phyloP scores from a whole-genome alignment of 495 filamentous ascomycete genomes.

The Friedmanniomyces simplex region DNA sequence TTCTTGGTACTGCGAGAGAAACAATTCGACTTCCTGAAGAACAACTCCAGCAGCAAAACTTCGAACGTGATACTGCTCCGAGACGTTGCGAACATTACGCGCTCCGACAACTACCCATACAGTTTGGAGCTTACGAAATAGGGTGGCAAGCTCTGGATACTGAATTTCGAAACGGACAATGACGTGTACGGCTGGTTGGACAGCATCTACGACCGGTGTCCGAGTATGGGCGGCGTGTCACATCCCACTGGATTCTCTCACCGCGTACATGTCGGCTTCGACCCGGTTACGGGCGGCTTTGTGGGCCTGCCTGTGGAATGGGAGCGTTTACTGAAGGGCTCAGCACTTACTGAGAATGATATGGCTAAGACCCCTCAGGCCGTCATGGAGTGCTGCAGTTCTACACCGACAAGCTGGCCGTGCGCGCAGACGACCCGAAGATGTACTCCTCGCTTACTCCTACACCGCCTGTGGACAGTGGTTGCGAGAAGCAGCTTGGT shows the following conservation, averaged over 20 bases:
- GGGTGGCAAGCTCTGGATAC: slow-evolving; percentile 67
- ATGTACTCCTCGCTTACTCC: slow-evolving; percentile 62
- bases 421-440: slow-evolving; percentile 70
- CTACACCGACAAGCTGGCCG: slow-evolving; percentile 82
- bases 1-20: slow-evolving; percentile 81
- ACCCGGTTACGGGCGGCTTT: slow-evolving; percentile 84
- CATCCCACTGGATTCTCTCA: slow-evolving; percentile 97
- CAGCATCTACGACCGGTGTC: slow-evolving; percentile 89
- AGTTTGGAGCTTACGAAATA: slow-evolving; percentile 88
- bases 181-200: slow-evolving; percentile 99
- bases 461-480: slow-evolving; percentile 45
- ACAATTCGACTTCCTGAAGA: slow-evolving; percentile 84
- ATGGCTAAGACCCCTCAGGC: slow-evolving; percentile 97
- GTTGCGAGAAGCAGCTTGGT: slow-evolving; percentile 56
- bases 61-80: slow-evolving; percentile 68
- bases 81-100: slow-evolving; percentile 72
- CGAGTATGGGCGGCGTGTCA: slow-evolving; percentile 94
- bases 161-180: slow-evolving; percentile 84
- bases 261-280: slow-evolving; percentile 93
- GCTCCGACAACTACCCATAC: slow-evolving; percentile 75
- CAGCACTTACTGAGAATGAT: slow-evolving; percentile 94
- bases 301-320: slow-evolving; percentile 88
- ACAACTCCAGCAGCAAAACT: slow-evolving; percentile 64
- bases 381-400: slow-evolving; percentile 96
- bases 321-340: slow-evolving; percentile 88